Conservation (phyloP, 23 red algal species). For the Gracilaria caudata region DNA sequence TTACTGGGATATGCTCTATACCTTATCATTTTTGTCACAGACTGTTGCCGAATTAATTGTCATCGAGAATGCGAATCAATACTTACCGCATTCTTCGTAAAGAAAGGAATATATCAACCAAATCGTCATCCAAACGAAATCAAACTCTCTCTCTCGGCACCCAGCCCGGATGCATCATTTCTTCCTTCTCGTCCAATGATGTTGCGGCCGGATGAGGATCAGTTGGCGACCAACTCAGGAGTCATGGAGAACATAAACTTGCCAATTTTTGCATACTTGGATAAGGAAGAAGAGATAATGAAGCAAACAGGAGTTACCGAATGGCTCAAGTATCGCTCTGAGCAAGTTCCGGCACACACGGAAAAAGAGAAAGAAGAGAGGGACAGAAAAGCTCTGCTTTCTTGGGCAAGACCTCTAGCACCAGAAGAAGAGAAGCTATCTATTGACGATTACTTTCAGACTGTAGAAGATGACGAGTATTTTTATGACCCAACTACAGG, state of each 20-base stretch:
- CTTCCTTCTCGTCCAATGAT: constrained; percentile 50
- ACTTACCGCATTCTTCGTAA: neutral
- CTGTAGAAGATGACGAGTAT: constrained; percentile 64
- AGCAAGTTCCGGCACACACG: constrained; percentile 36
- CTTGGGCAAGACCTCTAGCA: constrained; percentile 31
- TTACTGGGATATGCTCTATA: constrained; percentile 22
- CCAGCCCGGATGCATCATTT: neutral
- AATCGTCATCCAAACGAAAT: constrained; percentile 35
- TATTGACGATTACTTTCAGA: constrained; percentile 56
- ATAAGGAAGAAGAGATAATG: constrained; percentile 55
- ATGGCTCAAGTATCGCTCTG: constrained; percentile 48
- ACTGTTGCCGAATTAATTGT: constrained; percentile 27
- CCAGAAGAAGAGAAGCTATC: constrained; percentile 31
- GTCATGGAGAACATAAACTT: neutral
- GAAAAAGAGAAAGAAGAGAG: constrained; percentile 24
- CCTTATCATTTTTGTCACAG: constrained; percentile 36
- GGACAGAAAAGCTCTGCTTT: constrained; percentile 28
- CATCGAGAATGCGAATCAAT: constrained; percentile 45
- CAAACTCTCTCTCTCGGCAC: constrained; percentile 1
- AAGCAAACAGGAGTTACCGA: constrained; percentile 31
- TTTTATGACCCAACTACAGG: constrained; percentile 61
- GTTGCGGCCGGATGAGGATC: constrained; percentile 37
- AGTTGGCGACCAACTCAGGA: neutral
- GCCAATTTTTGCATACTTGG: constrained; percentile 47
- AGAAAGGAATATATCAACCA: constrained; percentile 28